Percentiles rank a stretch among this genome's conserved stretches.
Evolutionary conservation across 1,139 yeast species (phyloP).

Genomic region (Zhuliangozyma blackwelliae): DNA sequence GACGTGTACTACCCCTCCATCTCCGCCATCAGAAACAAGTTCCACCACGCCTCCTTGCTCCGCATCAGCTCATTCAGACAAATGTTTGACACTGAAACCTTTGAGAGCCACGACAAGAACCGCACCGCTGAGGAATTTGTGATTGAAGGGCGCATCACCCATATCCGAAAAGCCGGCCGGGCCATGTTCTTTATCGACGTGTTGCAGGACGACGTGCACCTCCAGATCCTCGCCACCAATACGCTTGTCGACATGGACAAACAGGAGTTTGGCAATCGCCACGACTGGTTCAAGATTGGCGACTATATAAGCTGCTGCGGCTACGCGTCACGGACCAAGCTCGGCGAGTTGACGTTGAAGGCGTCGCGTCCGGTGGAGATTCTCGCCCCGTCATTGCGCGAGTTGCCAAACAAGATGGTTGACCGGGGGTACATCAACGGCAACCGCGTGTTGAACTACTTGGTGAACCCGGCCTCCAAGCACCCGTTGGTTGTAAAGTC

Average conservation of each 20-base stretch:
- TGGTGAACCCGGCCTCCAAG: conserved; percentile 51
- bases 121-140: conserved; percentile 11
- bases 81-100: conserved; percentile 16
- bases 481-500: conserved; percentile 53
- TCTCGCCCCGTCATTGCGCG: conserved; percentile 63
- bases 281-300: conserved; percentile 57
- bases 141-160: conserved; percentile 53
- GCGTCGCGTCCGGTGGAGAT: conserved; percentile 45
- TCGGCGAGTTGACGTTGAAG: conserved; percentile 75
- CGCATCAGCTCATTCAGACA: conserved; percentile 14
- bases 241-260: conserved; percentile 35
- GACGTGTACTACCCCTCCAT: conserved; percentile 18
- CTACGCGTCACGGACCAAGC: conserved; percentile 65
- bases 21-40: conserved; percentile 8
- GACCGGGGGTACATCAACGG: conserved; percentile 57
- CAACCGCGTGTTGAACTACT: conserved; percentile 71
- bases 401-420: conserved; percentile 56
- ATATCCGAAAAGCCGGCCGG: conserved; percentile 61
- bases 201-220: conserved; percentile 48
- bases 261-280: conserved; percentile 43
- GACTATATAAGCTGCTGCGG: conserved; percentile 69
- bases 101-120: conserved; percentile 13
- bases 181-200: conserved; percentile 67
- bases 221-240: conserved; percentile 62
- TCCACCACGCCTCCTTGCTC: conserved; percentile 12